phyloP scores from a whole-genome alignment of 2,329 filamentous ascomycete genomes.

The Zasmidium cellare region DNA sequence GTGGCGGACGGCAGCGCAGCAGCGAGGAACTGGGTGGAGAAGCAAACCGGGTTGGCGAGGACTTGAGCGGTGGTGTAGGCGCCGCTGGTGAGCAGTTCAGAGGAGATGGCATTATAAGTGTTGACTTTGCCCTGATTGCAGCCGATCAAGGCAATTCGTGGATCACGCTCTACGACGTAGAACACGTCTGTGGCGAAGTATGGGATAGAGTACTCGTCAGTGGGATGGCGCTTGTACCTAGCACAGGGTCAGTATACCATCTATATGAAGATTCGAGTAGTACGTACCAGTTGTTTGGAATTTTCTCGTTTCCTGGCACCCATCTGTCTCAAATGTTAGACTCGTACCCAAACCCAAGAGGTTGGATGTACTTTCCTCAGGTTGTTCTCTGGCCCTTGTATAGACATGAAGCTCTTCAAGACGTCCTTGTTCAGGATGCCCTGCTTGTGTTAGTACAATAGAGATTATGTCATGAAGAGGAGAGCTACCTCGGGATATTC shows the following conservation, averaged over 20 bases:
- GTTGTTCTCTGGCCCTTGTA: slow-evolving; percentile 32
- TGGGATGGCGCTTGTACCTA: slow-evolving; percentile 23
- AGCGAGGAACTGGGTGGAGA: slow-evolving; percentile 2
- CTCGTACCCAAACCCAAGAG: slow-evolving; percentile 38
- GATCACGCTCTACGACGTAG: slow-evolving; percentile 14
- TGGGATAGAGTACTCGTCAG: slow-evolving; percentile 31
- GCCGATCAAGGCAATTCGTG: slow-evolving; percentile 26
- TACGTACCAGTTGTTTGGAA: slow-evolving; percentile 26
- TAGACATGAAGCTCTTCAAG: slow-evolving; percentile 38
- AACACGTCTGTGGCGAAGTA: slow-evolving; percentile 19
- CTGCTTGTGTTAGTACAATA: too few relatives aligned
- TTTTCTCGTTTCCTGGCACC: slow-evolving; percentile 26
- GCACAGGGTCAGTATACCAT: not conserved
- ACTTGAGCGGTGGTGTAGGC: not conserved
- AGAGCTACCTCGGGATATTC: slow-evolving; percentile 35
- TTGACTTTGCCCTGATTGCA: slow-evolving; percentile 34
- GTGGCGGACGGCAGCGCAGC: slow-evolving; percentile 17
- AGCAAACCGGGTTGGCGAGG: slow-evolving; percentile 8
- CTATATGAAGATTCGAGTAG: not conserved
- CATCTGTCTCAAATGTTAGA: too few relatives aligned
- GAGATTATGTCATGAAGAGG: too few relatives aligned
- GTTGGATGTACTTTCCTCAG: slow-evolving; percentile 25
- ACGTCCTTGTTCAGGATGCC: slow-evolving; percentile 34
- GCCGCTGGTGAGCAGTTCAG: slow-evolving; percentile 6
- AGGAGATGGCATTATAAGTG: slow-evolving; percentile 29